phyloP scores from a whole-genome alignment of 23 red algal species.

The Gracilariopsis chorda region DNA sequence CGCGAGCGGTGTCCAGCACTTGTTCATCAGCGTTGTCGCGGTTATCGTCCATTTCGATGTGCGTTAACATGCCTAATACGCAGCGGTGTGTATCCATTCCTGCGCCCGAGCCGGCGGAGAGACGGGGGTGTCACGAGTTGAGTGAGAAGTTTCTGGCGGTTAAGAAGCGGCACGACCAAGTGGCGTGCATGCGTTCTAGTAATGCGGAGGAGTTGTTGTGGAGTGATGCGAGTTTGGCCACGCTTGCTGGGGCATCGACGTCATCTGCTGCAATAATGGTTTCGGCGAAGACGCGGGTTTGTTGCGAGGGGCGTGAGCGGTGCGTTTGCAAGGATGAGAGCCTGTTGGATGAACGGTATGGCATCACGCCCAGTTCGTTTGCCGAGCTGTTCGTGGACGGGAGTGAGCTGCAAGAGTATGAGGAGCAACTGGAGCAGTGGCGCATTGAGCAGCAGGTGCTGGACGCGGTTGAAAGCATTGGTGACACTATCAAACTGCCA shows the following conservation, averaged over 20 bases:
- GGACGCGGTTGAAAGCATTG: constrained; percentile 31
- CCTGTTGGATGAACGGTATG: not conserved
- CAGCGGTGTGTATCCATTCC: constrained; percentile 6
- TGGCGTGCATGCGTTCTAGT: not conserved
- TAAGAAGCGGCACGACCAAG: constrained; percentile 8
- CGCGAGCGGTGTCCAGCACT: not conserved
- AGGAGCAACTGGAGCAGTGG: not conserved
- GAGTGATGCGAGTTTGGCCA: not conserved
- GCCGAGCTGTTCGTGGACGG: not conserved
- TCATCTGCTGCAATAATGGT: not conserved
- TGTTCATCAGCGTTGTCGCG: not conserved
- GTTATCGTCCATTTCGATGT: not conserved
- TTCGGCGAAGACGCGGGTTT: not conserved
- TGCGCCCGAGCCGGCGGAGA: not conserved
- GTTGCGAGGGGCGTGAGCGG: not conserved
- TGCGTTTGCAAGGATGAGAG: not conserved
- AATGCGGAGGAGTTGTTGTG: not conserved
- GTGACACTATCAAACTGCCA: constrained; percentile 24
- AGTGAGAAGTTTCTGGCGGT: constrained; percentile 11
- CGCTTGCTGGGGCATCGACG: not conserved
- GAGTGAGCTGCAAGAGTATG: not conserved
- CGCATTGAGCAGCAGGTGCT: not conserved
- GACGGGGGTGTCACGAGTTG: not conserved
- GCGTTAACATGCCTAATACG: not conserved
- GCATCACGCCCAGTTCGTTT: constrained; percentile 6